These are phyloP conservation scores for Globisporangium splendens DNA, from an alignment of 352 stramenopile species.

Conservation along the genomic window DNA sequence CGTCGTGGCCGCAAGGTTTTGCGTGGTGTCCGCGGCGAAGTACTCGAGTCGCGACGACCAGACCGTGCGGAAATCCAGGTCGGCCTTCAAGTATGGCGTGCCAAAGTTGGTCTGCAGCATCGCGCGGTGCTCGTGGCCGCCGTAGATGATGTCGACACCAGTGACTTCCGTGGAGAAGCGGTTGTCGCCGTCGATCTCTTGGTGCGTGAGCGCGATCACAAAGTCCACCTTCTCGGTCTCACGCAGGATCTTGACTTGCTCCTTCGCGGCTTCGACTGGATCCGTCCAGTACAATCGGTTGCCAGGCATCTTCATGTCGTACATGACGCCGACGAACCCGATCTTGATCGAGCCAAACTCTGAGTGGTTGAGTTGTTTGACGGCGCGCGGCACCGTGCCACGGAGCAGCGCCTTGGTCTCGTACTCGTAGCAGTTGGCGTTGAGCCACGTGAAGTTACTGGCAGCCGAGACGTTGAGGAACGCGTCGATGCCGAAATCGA, in stretches of 20 bases:
- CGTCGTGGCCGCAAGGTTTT: too few relatives aligned
- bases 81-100: conserved; percentile 64
- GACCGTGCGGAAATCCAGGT: conserved; percentile 65
- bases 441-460: too few relatives aligned
- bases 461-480: too few relatives aligned
- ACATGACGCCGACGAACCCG: conserved; percentile 68
- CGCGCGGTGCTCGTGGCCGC: conserved; percentile 59
- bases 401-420: too few relatives aligned
- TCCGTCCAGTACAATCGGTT: conserved; percentile 45
- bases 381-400: too few relatives aligned
- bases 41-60: conserved; percentile 58
- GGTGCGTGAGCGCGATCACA: conserved; percentile 65
- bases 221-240: conserved; percentile 52
- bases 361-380: conserved; percentile 4
- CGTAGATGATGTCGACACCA: conserved; percentile 61
- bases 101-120: conserved; percentile 67
- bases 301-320: conserved; percentile 59
- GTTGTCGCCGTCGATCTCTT: conserved; percentile 63
- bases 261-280: too few relatives aligned
- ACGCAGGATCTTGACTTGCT: too few relatives aligned
- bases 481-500: too few relatives aligned
- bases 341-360: conserved; percentile 42
- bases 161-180: conserved; percentile 48
- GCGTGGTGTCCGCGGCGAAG: conserved; percentile 21
- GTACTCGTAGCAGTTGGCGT: too few relatives aligned